Evolutionary conservation across 1,139 yeast species (phyloP).

Genomic region (Kurtzmaniella natalensis): DNA sequence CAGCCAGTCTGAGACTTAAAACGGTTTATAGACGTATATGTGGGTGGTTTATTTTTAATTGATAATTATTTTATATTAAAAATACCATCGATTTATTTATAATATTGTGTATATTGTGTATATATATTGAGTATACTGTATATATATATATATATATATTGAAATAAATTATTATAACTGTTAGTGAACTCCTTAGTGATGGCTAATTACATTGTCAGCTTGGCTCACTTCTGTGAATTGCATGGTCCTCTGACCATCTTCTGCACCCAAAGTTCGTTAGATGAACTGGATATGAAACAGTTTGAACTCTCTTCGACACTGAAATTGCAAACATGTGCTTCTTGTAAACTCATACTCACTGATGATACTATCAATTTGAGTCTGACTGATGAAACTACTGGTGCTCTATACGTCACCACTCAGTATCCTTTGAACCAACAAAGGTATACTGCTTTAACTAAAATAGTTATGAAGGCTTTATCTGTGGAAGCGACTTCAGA

Average conservation of each 20-base stretch:
- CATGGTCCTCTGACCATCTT: slow-evolving; percentile 80
- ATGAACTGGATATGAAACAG: slow-evolving; percentile 9
- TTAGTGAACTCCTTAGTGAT: no score
- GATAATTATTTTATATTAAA: no score
- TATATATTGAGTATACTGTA: no score
- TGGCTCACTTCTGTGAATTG: slow-evolving; percentile 81
- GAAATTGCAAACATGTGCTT: slow-evolving; percentile 49
- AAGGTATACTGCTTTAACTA: slow-evolving; percentile 52
- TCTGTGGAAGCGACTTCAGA: slow-evolving; percentile 73
- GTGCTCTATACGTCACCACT: slow-evolving; percentile 34
- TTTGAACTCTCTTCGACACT: slow-evolving; percentile 22
- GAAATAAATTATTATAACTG: no score
- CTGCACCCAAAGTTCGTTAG: slow-evolving; percentile 51
- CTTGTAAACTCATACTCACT: slow-evolving; percentile 54
- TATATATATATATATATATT: no score
- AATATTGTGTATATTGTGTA: no score
- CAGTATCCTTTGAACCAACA: slow-evolving; percentile 61
- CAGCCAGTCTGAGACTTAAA: no score
- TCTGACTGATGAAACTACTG: slow-evolving; percentile 18
- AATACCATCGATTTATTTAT: no score
- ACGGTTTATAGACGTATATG: no score
- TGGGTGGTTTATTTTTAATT: no score
- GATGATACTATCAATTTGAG: slow-evolving; percentile 26
- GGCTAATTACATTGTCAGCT: slow-evolving; percentile 42
- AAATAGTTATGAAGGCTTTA: slow-evolving; percentile 58